phyloP scores from a whole-genome alignment of 768 basidiomycete genomes.

The Tylopilus subfusipes region DNA sequence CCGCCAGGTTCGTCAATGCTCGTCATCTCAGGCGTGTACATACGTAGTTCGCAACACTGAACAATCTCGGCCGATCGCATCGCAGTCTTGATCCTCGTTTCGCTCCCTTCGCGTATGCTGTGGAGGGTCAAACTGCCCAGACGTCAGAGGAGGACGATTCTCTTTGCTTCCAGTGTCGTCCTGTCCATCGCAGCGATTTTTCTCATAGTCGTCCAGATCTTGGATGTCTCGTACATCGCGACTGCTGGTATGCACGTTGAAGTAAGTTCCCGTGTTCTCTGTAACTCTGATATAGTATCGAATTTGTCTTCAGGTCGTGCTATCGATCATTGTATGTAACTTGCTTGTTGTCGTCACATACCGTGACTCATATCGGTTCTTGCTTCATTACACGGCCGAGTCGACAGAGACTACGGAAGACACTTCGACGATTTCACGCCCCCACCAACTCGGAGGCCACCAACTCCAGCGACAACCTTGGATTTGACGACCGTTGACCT shows the following conservation, averaged over 20 bases:
- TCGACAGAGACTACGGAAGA: neutral
- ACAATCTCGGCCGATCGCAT: too few relatives aligned
- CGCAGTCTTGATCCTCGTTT: conserved; percentile 13
- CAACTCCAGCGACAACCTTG: neutral
- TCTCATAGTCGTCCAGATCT: conserved; percentile 11
- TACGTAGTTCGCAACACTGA: too few relatives aligned
- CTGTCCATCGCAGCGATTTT: conserved; percentile 16
- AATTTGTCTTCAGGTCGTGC: conserved; percentile 11
- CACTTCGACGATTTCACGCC: conserved; percentile 17
- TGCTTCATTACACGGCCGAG: neutral
- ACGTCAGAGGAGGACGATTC: conserved; percentile 24
- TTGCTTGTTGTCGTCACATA: conserved; percentile 22
- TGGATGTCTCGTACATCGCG: neutral
- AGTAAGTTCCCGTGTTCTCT: too few relatives aligned
- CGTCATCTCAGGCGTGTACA: too few relatives aligned
- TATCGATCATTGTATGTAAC: conserved; percentile 21
- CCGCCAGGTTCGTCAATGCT: too few relatives aligned
- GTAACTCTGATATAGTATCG: too few relatives aligned
- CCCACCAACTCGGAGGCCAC: neutral
- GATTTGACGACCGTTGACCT: conserved; percentile 6
- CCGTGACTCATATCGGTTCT: conserved; percentile 14
- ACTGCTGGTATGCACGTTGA: conserved; percentile 16
- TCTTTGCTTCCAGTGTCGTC: conserved; percentile 20
- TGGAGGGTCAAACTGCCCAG: conserved; percentile 21
- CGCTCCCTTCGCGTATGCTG: conserved; percentile 18